These are phyloP conservation scores for Suillus plorans DNA, from an alignment of 768 basidiomycete genomes.

Conservation along the genomic window DNA sequence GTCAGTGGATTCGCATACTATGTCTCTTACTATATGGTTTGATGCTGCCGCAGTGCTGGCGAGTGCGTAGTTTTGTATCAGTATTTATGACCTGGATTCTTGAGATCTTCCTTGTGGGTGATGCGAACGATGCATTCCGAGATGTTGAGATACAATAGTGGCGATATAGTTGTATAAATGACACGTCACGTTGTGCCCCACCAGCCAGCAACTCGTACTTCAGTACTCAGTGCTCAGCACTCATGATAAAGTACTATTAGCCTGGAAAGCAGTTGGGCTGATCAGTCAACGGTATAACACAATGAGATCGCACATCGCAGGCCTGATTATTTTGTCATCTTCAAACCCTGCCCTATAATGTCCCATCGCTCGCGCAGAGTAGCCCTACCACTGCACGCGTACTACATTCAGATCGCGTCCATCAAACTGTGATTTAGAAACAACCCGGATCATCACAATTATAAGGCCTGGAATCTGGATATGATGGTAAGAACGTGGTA, in stretches of 20 bases:
- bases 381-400: not conserved
- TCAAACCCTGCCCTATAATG: not conserved
- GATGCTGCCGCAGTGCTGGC: conserved; percentile 14
- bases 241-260: not conserved
- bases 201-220: not conserved
- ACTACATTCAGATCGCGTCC: not conserved
- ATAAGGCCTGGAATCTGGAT: not conserved
- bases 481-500: not conserved
- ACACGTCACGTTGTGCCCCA: not conserved
- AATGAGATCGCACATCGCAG: not conserved
- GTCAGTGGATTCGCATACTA: conserved; percentile 3
- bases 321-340: not conserved
- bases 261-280: not conserved
- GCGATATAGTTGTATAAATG: not conserved
- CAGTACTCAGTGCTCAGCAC: not conserved
- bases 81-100: not conserved
- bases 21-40: not conserved
- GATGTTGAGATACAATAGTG: not conserved
- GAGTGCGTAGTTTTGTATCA: conserved; percentile 11
- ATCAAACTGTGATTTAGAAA: not conserved
- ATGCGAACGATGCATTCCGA: not conserved
- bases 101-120: not conserved
- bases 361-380: not conserved
- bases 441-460: not conserved
- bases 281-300: not conserved